Percentiles rank a stretch among this genome's conserved stretches.
Evolutionary conservation across 1,139 yeast genomes (phyloP).

Genomic region (Debaryomyces nepalensis): DNA sequence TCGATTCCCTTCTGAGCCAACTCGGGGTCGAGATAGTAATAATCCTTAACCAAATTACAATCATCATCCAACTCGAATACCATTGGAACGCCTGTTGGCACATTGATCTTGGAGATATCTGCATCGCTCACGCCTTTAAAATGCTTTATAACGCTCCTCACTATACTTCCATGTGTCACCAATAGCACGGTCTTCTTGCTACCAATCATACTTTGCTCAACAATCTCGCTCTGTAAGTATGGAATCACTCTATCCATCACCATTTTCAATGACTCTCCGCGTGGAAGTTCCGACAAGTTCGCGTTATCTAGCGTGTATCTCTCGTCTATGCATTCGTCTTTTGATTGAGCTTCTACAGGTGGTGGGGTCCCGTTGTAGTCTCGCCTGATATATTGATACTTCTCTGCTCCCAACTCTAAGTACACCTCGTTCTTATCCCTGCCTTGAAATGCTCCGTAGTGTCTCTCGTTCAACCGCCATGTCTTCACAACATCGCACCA

Average conservation of each 20-base stretch:
- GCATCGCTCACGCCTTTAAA: slow-evolving; percentile 60
- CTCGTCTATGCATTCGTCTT: slow-evolving; percentile 44
- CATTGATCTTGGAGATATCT: slow-evolving; percentile 68
- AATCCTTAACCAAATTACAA: slow-evolving; percentile 47
- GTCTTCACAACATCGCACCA: slow-evolving; percentile 57
- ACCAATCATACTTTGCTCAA: slow-evolving; percentile 34
- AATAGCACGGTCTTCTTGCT: slow-evolving; percentile 56
- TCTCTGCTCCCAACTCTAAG: slow-evolving; percentile 58
- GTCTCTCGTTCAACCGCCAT: slow-evolving; percentile 81
- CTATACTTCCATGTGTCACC: slow-evolving; percentile 79
- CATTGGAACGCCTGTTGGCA: slow-evolving; percentile 80
- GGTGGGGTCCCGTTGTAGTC: slow-evolving; percentile 76
- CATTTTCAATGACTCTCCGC: slow-evolving; percentile 71
- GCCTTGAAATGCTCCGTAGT: slow-evolving; percentile 81
- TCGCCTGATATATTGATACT: slow-evolving; percentile 70
- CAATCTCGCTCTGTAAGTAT: slow-evolving; percentile 50
- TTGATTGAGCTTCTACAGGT: slow-evolving; percentile 24
- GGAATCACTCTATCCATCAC: slow-evolving; percentile 67
- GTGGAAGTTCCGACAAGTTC: slow-evolving; percentile 47
- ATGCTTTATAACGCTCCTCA: slow-evolving; percentile 67
- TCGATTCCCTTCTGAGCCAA: slow-evolving; percentile 67
- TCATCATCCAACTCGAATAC: slow-evolving; percentile 56
- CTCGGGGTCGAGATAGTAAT: slow-evolving; percentile 68
- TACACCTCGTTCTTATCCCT: slow-evolving; percentile 59
- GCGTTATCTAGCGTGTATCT: slow-evolving; percentile 41